Evolutionary conservation across 345 rosid genomes (phyloP), one percentile per base, ranked within the genome.

Genomic region (Salix purpurea): DNA sequence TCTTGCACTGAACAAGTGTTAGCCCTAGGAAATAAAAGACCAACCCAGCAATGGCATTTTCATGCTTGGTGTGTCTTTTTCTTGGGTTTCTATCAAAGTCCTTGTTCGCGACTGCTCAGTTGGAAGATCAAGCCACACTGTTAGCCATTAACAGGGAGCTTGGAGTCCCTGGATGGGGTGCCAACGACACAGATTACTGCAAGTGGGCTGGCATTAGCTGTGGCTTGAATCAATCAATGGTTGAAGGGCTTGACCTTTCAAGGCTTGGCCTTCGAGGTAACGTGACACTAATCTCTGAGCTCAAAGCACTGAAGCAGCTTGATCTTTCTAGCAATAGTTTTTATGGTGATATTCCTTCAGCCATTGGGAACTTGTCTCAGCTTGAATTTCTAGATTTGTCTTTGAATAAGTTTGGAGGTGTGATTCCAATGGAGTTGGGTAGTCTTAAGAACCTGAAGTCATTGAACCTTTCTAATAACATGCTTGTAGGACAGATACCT

Each of bases 181-280:
- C 65, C 81, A 91, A 96, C 82, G 72, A 23, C 76, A 86, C 94
- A 24, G 80, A 85, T 65, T 93, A 84, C 85, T 96, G 99, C 87
- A 81, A 74, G 40, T 95, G 99, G 99, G 82, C 46, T 64, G 93
- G 97, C 78, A 79, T 96, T 77, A 65, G 52, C 71, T 96, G 99
- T 80, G 87, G 81, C 74, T 85, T 76, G 68, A 89, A 89, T 72
- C 89, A 84, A 76, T 91, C 96, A 0, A 79, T 89, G 73, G 93
- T 96, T 46, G 94, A 89, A 72, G 81, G 75, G 81, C 94, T 96
- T 81, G 81, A 90, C 80, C 94, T 95, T 86, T 89, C 99, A 60
- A 82, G 88, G 80, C 93, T 83, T 83, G 85, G 83, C 76, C 99
- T 96, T 80, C 77, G 80, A 88, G 99, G 98, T 88, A 91, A 91